Evolutionary conservation across 2,329 filamentous ascomycete genomes (phyloP).

Genomic region (Lomentospora prolificans): DNA sequence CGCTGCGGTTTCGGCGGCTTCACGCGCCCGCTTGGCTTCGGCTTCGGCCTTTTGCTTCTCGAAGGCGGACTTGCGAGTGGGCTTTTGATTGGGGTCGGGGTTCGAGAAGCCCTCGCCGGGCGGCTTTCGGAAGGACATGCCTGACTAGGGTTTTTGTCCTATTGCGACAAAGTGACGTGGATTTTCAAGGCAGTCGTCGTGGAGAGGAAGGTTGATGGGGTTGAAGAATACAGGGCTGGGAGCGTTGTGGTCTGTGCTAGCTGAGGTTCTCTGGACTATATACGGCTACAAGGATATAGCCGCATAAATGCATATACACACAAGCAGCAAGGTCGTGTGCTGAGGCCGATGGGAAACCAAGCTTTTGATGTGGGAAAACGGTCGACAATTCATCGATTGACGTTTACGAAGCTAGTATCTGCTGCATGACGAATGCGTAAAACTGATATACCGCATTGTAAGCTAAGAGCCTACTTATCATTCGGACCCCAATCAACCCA

Average conservation of each 20-base stretch:
- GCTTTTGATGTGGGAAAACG: too few relatives aligned
- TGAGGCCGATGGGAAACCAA: too few relatives aligned
- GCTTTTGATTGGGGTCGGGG: slow-evolving; percentile 65
- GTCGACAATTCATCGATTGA: too few relatives aligned
- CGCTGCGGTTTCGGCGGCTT: slow-evolving; percentile 78
- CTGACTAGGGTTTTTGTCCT: slow-evolving; percentile 5
- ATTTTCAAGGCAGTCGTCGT: neutral
- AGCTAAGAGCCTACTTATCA: too few relatives aligned
- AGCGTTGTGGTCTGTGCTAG: neutral
- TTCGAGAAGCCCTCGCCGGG: slow-evolving; percentile 52
- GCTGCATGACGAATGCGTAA: too few relatives aligned
- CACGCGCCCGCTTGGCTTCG: slow-evolving; percentile 75
- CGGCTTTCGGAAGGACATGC: slow-evolving; percentile 39
- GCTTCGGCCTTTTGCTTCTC: slow-evolving; percentile 83
- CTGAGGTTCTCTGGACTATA: neutral
- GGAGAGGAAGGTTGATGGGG: neutral
- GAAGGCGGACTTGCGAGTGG: slow-evolving; percentile 76
- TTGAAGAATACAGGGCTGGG: neutral
- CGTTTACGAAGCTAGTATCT: too few relatives aligned
- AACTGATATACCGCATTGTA: too few relatives aligned
- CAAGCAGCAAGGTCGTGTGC: too few relatives aligned
- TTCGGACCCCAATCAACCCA: too few relatives aligned
- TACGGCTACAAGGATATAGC: neutral
- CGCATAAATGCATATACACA: neutral
- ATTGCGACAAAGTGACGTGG: neutral